A percentile compares a stretch with the other conserved stretches of the same genome.
Evolutionary conservation across 768 basidiomycete species (phyloP).

Genomic region (Nevesoporus exiguus): DNA sequence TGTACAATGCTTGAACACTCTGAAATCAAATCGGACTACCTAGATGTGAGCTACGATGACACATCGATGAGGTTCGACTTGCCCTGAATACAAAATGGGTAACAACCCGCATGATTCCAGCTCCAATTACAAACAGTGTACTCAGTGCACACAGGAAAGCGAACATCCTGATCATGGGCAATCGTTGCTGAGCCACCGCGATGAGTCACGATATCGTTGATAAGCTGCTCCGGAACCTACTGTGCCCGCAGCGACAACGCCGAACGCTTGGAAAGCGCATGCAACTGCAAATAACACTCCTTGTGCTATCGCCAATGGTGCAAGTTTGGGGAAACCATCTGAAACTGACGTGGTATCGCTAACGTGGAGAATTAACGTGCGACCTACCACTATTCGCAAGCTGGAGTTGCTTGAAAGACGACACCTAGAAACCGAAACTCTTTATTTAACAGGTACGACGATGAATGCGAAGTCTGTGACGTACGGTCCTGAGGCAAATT

Average conservation of each 20-base stretch:
- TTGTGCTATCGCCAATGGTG: constrained; percentile 53
- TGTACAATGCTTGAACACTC: constrained; percentile 47
- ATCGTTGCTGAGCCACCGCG: constrained; percentile 45
- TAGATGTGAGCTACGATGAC: not conserved
- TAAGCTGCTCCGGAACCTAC: constrained; percentile 37
- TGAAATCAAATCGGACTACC: constrained; percentile 53
- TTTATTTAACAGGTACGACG: not conserved
- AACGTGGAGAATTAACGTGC: not conserved
- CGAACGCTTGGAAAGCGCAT: constrained; percentile 52
- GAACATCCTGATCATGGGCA: constrained; percentile 51
- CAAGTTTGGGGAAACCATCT: constrained; percentile 45
- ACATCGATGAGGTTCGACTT: constrained; percentile 1
- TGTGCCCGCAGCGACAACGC: constrained; percentile 45
- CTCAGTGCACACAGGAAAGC: constrained; percentile 48
- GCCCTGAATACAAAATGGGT: constrained; percentile 72
- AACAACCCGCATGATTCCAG: constrained; percentile 53
- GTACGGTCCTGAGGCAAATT: constrained; percentile 20
- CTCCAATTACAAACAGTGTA: constrained; percentile 46
- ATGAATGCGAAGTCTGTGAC: not conserved
- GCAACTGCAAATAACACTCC: constrained; percentile 54
- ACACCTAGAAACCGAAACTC: constrained; percentile 49
- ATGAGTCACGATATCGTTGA: not conserved
- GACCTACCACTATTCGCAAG: constrained; percentile 49
- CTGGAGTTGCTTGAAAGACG: constrained; percentile 54
- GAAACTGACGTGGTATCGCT: constrained; percentile 17